Conservation (phyloP, 106 monocot species). For the Platanthera zijinensis region DNA sequence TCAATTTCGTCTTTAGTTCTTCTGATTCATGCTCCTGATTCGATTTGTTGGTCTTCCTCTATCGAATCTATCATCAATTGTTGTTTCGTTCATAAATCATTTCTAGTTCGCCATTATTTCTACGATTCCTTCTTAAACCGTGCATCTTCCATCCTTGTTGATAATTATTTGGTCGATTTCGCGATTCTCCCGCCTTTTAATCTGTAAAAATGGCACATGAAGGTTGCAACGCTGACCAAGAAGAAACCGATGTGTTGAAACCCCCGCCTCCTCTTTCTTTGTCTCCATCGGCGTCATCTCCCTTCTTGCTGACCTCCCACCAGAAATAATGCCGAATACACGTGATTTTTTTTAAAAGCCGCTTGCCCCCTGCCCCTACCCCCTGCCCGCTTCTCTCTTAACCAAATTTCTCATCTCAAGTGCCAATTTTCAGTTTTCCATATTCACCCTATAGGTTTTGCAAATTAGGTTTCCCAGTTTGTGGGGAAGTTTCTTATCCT, state of each 20-base stretch:
- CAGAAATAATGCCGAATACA: not conserved
- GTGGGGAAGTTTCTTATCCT: not conserved
- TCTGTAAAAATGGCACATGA: conserved; percentile 4
- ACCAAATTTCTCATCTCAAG: too few species aligned
- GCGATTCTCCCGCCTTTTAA: not conserved
- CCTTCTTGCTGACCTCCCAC: not conserved
- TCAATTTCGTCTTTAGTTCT: not conserved
- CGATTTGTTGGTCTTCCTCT: not conserved
- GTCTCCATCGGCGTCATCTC: not conserved
- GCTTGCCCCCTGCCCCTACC: too few species aligned
- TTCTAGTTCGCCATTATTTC: not conserved
- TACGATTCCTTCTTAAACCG: not conserved
- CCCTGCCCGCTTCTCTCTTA: too few species aligned
- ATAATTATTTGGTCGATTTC: not conserved
- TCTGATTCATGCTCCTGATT: not conserved
- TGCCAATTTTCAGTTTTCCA: too few species aligned
- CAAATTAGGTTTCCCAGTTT: too few species aligned
- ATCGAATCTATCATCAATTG: not conserved
- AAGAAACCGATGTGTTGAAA: conserved; percentile 3
- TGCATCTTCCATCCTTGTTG: not conserved
- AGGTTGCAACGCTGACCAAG: conserved; percentile 5
- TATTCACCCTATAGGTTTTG: too few species aligned
- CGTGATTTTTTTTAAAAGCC: too few species aligned
- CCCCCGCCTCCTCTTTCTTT: not conserved
- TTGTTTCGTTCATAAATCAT: not conserved